These are phyloP conservation scores for Erythrophleum fordii DNA, from an alignment of 306 rosid species.

Conservation along the genomic window DNA sequence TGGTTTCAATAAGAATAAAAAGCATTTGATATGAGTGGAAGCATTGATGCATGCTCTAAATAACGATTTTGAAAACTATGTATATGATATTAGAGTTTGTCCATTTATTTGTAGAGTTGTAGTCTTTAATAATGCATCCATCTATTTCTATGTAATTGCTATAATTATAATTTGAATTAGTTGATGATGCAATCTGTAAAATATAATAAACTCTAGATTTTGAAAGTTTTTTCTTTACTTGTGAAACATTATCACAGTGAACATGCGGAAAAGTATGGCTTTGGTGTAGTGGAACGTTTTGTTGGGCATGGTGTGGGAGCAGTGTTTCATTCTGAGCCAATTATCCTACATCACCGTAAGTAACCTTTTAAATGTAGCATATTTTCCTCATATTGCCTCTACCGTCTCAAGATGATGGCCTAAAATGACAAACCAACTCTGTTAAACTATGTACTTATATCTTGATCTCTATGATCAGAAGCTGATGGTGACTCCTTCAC, in stretches of 20 bases:
- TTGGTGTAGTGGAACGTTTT: conserved; percentile 88
- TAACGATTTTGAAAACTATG: neutral
- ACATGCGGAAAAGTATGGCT: conserved; percentile 87
- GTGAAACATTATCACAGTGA: conserved; percentile 59
- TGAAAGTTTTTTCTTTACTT: conserved; percentile 29
- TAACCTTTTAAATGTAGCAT: conserved; percentile 17
- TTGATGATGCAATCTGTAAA: conserved; percentile 14
- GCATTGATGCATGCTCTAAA: neutral
- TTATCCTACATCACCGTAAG: conserved; percentile 83
- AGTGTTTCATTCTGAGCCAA: conserved; percentile 94
- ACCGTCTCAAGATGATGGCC: conserved; percentile 1
- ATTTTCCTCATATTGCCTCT: conserved; percentile 24
- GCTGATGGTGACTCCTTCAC: conserved; percentile 16
- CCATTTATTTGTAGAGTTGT: neutral
- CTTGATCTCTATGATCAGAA: conserved; percentile 15
- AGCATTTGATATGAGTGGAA: neutral
- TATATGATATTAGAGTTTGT: neutral
- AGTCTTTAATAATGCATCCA: neutral
- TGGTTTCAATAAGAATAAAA: neutral
- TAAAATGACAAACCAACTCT: conserved; percentile 7
- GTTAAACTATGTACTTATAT: neutral
- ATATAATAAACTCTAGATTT: conserved; percentile 21
- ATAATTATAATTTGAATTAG: conserved; percentile 15
- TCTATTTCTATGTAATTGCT: neutral
- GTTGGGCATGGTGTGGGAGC: conserved; percentile 99